Percentiles rank a stretch among this genome's conserved stretches.
Evolutionary conservation across 495 filamentous ascomycete species (phyloP).

Genomic region (Eremomyces bilateralis): DNA sequence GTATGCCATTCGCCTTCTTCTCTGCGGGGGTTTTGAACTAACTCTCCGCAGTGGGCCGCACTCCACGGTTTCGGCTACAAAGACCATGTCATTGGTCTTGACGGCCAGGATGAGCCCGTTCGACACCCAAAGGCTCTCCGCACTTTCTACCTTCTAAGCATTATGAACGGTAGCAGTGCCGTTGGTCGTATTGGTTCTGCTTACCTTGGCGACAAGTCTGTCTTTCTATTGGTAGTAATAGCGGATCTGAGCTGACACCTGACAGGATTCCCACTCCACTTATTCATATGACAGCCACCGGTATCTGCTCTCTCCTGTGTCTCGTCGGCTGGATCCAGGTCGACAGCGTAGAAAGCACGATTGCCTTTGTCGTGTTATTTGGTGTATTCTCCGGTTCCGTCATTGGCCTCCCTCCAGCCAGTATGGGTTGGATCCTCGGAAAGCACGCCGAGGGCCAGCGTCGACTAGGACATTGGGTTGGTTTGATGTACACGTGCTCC

Average conservation of each 20-base stretch:
- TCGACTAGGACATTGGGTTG: slow-evolving; percentile 23
- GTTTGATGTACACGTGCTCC: slow-evolving; percentile 23
- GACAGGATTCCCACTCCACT: slow-evolving; percentile 16
- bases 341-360: slow-evolving; percentile 8
- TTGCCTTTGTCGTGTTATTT: slow-evolving; percentile 22
- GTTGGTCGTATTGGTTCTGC: slow-evolving; percentile 19
- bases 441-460: slow-evolving; percentile 6
- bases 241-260: neutral
- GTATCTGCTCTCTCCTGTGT: slow-evolving; percentile 16
- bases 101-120: slow-evolving; percentile 1
- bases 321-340: slow-evolving; percentile 19
- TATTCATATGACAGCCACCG: slow-evolving; percentile 17
- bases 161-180: slow-evolving; percentile 22
- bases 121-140: slow-evolving; percentile 10
- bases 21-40: neutral
- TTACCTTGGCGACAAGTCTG: slow-evolving; percentile 11
- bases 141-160: slow-evolving; percentile 22
- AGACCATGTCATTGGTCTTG: slow-evolving; percentile 4
- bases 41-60: slow-evolving; percentile 18
- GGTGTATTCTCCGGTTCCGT: slow-evolving; percentile 20
- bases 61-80: slow-evolving; percentile 15
- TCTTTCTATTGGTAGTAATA: neutral
- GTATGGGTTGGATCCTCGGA: slow-evolving; percentile 19
- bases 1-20: slow-evolving; percentile 3
- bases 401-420: slow-evolving; percentile 22